Percentiles rank a stretch among this genome's conserved stretches.
These are phyloP conservation scores for Pichia sp. DNA, from an alignment of 1,139 yeast species.

Conservation along the genomic window DNA sequence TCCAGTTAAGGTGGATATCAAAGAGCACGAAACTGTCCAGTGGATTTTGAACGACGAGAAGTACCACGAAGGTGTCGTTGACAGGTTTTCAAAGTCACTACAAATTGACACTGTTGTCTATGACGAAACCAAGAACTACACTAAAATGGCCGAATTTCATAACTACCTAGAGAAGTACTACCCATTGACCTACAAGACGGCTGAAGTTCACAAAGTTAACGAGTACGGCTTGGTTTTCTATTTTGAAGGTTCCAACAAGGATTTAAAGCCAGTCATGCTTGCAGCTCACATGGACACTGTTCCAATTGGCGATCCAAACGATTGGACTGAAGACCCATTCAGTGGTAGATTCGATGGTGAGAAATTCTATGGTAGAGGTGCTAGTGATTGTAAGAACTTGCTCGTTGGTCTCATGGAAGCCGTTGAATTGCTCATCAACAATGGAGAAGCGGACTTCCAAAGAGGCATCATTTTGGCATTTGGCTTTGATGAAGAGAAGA, in stretches of 20 bases:
- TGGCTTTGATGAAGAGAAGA: constrained; percentile 70
- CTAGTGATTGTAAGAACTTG: constrained; percentile 56
- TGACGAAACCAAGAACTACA: constrained; percentile 37
- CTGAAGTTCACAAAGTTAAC: constrained; percentile 36
- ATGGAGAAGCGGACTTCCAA: constrained; percentile 39
- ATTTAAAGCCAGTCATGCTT: constrained; percentile 56
- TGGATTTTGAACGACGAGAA: constrained; percentile 31
- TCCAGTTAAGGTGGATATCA: constrained; percentile 17
- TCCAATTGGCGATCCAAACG: constrained; percentile 53
- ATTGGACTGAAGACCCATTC: constrained; percentile 69
- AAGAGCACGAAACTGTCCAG: constrained; percentile 15
- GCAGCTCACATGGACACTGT: constrained; percentile 83
- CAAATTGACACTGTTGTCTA: constrained; percentile 55
- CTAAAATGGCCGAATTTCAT: constrained; percentile 36
- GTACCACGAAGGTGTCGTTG: constrained; percentile 35
- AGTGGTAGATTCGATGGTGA: constrained; percentile 60
- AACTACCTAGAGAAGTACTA: constrained; percentile 36
- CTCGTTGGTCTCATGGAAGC: constrained; percentile 54
- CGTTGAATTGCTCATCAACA: constrained; percentile 40
- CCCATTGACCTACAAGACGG: constrained; percentile 33
- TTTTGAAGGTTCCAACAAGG: constrained; percentile 38
- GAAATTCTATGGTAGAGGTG: constrained; percentile 57
- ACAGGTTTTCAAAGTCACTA: constrained; percentile 47
- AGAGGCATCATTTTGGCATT: constrained; percentile 53
- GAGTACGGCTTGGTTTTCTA: constrained; percentile 33